Evolutionary conservation across 805 yeast species (phyloP).

Genomic region (Starmerella cellae): DNA sequence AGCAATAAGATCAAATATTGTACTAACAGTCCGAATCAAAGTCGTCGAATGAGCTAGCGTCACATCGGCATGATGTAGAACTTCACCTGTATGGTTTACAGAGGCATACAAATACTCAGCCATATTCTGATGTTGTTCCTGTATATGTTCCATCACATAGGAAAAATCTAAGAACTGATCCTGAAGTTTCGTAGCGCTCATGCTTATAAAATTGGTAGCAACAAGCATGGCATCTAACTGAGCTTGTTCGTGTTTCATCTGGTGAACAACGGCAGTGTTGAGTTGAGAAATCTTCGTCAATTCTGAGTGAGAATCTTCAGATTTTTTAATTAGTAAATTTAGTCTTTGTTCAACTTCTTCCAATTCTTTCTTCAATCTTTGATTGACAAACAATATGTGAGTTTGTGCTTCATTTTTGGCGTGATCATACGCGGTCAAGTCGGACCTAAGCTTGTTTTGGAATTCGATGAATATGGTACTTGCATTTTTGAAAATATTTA

Average conservation of each 20-base stretch:
- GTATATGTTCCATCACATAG: constrained; percentile 1
- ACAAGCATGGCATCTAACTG: not conserved
- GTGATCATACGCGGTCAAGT: no score
- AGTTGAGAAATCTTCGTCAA: no score
- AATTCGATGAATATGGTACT: constrained; percentile 3
- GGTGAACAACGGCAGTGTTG: no score
- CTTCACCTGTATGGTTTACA: not conserved
- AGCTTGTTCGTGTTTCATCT: not conserved
- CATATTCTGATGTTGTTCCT: not conserved
- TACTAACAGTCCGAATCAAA: not conserved
- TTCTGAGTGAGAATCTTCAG: no score
- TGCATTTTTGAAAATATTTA: constrained; percentile 10
- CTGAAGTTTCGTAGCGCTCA: not conserved
- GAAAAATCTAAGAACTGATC: not conserved
- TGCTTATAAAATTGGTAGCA: not conserved
- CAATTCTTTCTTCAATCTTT: not conserved
- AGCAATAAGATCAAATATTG: not conserved
- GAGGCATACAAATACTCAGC: constrained; percentile 1
- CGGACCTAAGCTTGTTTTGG: no score
- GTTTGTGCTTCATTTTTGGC: no score
- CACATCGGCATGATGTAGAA: not conserved
- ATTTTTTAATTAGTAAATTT: no score
- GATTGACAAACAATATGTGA: no score
- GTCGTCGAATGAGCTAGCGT: not conserved
- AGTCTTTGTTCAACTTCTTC: no score